phyloP scores from a whole-genome alignment of 1,139 yeast species.

The Ashbya aceris region DNA sequence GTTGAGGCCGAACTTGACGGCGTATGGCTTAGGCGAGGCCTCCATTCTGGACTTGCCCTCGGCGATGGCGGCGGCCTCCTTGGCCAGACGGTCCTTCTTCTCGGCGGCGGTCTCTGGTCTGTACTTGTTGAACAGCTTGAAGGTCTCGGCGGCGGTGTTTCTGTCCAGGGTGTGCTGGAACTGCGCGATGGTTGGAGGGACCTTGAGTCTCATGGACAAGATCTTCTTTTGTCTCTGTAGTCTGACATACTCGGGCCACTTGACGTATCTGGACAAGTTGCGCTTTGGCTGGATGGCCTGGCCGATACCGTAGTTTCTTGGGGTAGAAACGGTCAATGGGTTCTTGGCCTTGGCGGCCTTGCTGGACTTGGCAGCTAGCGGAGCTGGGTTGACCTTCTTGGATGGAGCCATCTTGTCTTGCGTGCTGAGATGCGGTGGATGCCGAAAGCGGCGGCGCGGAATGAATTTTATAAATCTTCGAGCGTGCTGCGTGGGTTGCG shows the following conservation, averaged over 20 bases:
- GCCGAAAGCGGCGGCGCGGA: neutral
- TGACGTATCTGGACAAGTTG: conserved; percentile 91
- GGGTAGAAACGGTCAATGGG: conserved; percentile 79
- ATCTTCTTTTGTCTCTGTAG: conserved; percentile 97
- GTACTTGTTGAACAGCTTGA: conserved; percentile 96
- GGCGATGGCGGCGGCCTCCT: conserved; percentile 97
- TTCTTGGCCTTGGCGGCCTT: conserved; percentile 42
- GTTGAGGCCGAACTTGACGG: conserved; percentile 95
- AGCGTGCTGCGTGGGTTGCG: neutral
- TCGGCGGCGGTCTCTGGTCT: conserved; percentile 95
- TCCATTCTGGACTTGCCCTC: conserved; percentile 96
- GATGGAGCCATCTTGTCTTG: conserved; percentile 45
- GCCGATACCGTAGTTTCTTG: conserved; percentile 95
- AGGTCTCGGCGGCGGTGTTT: conserved; percentile 95
- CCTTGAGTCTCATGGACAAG: conserved; percentile 89
- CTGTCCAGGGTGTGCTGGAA: conserved; percentile 93
- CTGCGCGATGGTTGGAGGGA: conserved; percentile 96
- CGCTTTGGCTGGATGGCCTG: conserved; percentile 92
- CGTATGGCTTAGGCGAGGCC: conserved; percentile 91
- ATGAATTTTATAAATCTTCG: neutral
- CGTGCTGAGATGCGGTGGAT: conserved; percentile 1
- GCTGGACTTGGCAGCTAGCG: conserved; percentile 48
- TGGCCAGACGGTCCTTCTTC: conserved; percentile 97
- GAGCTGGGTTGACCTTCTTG: conserved; percentile 89
- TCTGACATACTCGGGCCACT: conserved; percentile 98